phyloP scores from a whole-genome alignment of 345 rosid genomes.

The Euclidium syriacum region DNA sequence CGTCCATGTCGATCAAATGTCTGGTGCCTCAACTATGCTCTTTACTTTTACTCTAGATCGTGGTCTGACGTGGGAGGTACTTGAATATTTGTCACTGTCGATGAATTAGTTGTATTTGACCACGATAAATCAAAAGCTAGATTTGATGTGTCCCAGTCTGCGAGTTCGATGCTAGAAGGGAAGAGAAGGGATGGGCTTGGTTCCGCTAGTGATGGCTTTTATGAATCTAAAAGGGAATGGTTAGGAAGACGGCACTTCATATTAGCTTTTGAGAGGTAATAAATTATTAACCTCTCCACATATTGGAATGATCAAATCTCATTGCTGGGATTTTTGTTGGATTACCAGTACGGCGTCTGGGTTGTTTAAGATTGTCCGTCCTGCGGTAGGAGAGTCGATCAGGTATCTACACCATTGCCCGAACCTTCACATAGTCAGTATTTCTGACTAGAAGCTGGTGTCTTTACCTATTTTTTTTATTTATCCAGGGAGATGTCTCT shows the following conservation, averaged over 20 bases:
- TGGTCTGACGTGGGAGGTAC: constrained; percentile 94
- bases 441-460: constrained; percentile 1
- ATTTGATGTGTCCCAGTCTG: constrained; percentile 45
- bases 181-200: constrained; percentile 79
- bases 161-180: constrained; percentile 68
- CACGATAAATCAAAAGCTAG: neutral
- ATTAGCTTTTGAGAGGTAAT: constrained; percentile 94
- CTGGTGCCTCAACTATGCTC: constrained; percentile 89
- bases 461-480: neutral
- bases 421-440: constrained; percentile 1
- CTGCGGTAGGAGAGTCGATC: constrained; percentile 91
- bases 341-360: constrained; percentile 69
- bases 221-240: constrained; percentile 98
- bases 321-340: constrained; percentile 18
- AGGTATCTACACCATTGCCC: constrained; percentile 43
- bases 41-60: constrained; percentile 91
- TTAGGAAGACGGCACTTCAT: constrained; percentile 84
- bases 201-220: constrained; percentile 83
- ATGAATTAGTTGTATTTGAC: constrained; percentile 8
- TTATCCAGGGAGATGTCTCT: constrained; percentile 78
- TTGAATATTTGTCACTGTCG: neutral
- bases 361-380: constrained; percentile 79
- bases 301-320: neutral
- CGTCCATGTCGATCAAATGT: constrained; percentile 92
- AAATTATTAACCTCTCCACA: constrained; percentile 7